Evolutionary conservation across 2,329 filamentous ascomycete genomes (phyloP), one percentile per base, ranked within the genome.

Genomic region (Nannizzia gypsea): DNA sequence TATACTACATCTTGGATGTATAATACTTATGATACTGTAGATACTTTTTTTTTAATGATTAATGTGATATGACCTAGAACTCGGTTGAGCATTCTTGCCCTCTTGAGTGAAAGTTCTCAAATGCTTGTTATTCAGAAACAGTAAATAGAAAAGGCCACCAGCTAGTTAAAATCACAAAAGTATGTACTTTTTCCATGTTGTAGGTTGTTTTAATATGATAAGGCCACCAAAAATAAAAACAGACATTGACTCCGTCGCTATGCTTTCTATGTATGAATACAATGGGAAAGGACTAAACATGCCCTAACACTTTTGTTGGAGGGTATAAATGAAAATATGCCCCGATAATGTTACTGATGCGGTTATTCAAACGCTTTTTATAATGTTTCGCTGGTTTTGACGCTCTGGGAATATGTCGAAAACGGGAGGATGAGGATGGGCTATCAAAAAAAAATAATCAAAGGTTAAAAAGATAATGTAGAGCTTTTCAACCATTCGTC

Each of bases 401-500:
- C 9, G 9, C 8, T n/a, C n/a, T 15, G 11, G 20, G 1, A 52
- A n/a, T 6, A 24, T 20, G 26, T 17, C 8, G 24, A 54, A 13
- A 52, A 34, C 6, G 26, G 15, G 15, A 20, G 20, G 48, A 8
- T 17, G 13, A 36, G 9, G 13, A 36, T 36, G 31, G 4, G 31
- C 9, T 36, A 13, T 13, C 31, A 36, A 36, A 36, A 11, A 11
- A 36, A 36, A 36, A 36, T 36, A 11, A 36, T 52, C 6, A 24
- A 20, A 11, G 3, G 11, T 70, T 61, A 74, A 52, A 74, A 74
- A 17, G 68, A 69, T 31, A 75, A 67, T 8, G 69, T 67, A 63
- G 68, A 71, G 15, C 38, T 56, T 58, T 68, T 81, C 52, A 96
- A 74, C 93, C 93, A 99, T 58, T 85, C 82, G 64, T 88, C 82